Evolutionary conservation across 257 asterid genomes (phyloP), one percentile per base, ranked within the genome.

Genomic region (Nicotiana sylvestris): DNA sequence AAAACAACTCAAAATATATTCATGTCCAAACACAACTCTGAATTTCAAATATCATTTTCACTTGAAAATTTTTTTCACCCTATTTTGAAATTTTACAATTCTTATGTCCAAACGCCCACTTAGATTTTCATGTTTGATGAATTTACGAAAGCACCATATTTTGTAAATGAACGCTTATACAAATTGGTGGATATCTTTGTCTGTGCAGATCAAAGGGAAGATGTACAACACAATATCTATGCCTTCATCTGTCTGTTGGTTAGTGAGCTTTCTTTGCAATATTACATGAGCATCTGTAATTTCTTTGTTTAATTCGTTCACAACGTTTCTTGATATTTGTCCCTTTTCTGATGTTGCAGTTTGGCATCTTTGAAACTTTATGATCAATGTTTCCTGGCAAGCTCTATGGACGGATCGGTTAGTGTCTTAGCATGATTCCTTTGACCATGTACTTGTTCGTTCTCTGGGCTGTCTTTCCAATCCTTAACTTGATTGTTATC

Each of bases 331-430:
- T 65, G 29, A 46, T 16, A 13, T 62, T 29, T 43, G 17, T 65
- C 66, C 13, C 37, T 89, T 81, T 35, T 76, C 82, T 81, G 66
- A 39, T 39, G 66, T 77, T 90, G 83, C 86, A 96, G 98, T 89
- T 92, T 96, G 95, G 56, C 85, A 78, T 86, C 94, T 7, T 96
- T 96, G 85, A 82, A 51, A 84, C 88, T 53, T 66, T 87, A 90
- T 89, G 98, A 93, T 83, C 96, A 92, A 66, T 93, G 91, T 89
- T 93, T 93, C 87, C 78, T 93, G 89, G 98, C 98, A 79, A 94
- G 99, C 90, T 92, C 99, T 85, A 92, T 96, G 98, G 97, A 96
- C 88, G 98, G 99, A 87, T 93, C 93, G 87, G 99, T 96, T 78
- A 89, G 99, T 92, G 84, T 77, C 85, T 70, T 70, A 43, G 10